Evolutionary conservation across 2,329 filamentous ascomycete species (phyloP), one percentile per base, ranked within the genome.

Genomic region (Elsinoe necatrix): DNA sequence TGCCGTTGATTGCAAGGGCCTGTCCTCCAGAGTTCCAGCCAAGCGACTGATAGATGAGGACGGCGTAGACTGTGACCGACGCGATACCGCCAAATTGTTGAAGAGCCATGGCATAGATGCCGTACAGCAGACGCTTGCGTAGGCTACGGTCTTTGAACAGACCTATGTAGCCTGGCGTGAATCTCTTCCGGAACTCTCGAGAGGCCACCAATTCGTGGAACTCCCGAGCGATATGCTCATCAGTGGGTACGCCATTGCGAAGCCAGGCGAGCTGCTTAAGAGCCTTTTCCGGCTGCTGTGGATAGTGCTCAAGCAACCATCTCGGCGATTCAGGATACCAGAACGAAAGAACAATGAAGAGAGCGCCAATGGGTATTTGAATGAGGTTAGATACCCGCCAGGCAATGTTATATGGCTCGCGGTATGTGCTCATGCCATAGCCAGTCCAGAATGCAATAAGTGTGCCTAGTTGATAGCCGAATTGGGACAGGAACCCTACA

Each of bases 371-470:
- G 1, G 71, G 71, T 45, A 74, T 70, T 56, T 75, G 71, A 25
- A 75, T 68, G 14, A 72, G 35, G 54, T 73, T 74, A 3, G 70
- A 73, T 1, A 73, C 67, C 31, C 72, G 61, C 72, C 72, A 75
- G 8, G 73, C 71, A 43, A 73, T 72, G 56, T 74, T 73, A 62
- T 68, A 72, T 0, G 72, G 72, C 0, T 63, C 64, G n/a, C 61
- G 66, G 55, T 73, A 69, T 59, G 68, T 73, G 5, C 69, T 71
- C 71, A 74, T 74, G 16, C 72, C 72, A 56, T 74, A 74, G 6
- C 72, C 73, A 18, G 69, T 60, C 71, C 72, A 75, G 60, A 74
- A 75, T 3, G 72, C 71, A 18, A 75, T 73, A 4, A 75, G 64
- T 0, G 71, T 73, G 7, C 73, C 73, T 0, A 75, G 64, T 57